Conservation (phyloP, 164 flowering plant genomes). For the Chimonanthus salicifolius region DNA sequence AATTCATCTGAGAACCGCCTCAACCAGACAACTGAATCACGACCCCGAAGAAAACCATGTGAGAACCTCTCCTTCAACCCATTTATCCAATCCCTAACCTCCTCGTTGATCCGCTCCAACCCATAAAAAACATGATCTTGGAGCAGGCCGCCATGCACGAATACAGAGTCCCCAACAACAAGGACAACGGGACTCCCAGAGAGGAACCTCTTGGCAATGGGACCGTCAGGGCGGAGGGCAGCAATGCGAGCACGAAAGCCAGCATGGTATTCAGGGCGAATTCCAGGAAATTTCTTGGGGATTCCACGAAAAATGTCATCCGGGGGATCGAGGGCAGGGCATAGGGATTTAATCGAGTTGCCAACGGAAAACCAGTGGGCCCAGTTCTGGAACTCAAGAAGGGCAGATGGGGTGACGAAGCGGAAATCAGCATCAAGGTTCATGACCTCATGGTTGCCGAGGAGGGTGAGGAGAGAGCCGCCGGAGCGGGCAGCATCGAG, state of each 20-base stretch:
- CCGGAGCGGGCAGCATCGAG: constrained; percentile 55
- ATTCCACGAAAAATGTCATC: constrained; percentile 12
- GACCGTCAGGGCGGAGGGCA: constrained; percentile 74
- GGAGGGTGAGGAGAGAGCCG: constrained; percentile 65
- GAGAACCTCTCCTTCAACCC: constrained; percentile 42
- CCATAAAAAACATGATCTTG: constrained; percentile 66
- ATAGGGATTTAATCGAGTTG: constrained; percentile 51
- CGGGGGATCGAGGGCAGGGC: constrained; percentile 29
- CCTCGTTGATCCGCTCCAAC: constrained; percentile 69
- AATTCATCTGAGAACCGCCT: constrained; percentile 58
- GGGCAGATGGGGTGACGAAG: constrained; percentile 40
- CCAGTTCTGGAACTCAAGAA: constrained; percentile 67
- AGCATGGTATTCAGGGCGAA: constrained; percentile 30
- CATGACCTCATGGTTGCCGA: constrained; percentile 96
- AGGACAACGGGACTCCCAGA: constrained; percentile 59
- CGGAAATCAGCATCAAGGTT: constrained; percentile 79
- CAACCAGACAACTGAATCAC: constrained; percentile 78
- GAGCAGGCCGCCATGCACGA: constrained; percentile 92
- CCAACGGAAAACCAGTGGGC: constrained; percentile 71
- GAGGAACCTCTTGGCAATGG: constrained; percentile 57
- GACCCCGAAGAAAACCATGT: constrained; percentile 45
- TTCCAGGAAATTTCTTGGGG: constrained; percentile 29
- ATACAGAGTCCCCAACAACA: constrained; percentile 77
- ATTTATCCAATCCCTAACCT: constrained; percentile 75
- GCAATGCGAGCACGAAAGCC: constrained; percentile 74